These are phyloP conservation scores for Arabidopsis hybrid DNA, from an alignment of 441 rosid genomes.

Conservation along the genomic window DNA sequence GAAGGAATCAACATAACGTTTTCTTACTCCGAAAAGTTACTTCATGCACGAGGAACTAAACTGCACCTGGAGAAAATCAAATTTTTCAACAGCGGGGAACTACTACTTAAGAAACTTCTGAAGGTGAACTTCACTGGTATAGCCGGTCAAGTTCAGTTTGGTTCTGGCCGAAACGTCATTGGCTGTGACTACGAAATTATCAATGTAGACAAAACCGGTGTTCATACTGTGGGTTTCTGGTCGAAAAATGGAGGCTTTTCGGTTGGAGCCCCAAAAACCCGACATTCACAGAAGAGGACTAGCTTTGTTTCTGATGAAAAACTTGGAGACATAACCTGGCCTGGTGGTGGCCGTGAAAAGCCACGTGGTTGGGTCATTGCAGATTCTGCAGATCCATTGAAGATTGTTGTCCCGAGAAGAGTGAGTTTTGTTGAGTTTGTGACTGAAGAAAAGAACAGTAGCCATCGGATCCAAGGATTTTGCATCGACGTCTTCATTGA, in stretches of 20 bases:
- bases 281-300: conserved; percentile 37
- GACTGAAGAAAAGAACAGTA: conserved; percentile 54
- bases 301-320: conserved; percentile 50
- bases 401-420: conserved; percentile 80
- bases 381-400: conserved; percentile 61
- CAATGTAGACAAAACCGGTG: conserved; percentile 55
- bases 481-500: conserved; percentile 78
- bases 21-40: conserved; percentile 51
- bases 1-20: conserved; percentile 63
- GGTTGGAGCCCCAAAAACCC: conserved; percentile 54
- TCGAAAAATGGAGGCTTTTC: conserved; percentile 61
- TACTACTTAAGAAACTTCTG: conserved; percentile 58
- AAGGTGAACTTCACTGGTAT: conserved; percentile 78
- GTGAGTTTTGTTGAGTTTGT: conserved; percentile 80
- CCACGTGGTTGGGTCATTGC: conserved; percentile 96
- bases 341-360: conserved; percentile 67
- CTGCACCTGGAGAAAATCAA: conserved; percentile 61
- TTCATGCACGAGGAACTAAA: conserved; percentile 39
- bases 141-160: conserved; percentile 66
- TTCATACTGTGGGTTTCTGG: conserved; percentile 79
- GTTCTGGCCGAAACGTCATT: conserved; percentile 55
- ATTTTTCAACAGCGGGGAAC: conserved; percentile 63
- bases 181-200: conserved; percentile 75
- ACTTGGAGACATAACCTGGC: conserved; percentile 73
- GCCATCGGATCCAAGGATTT: conserved; percentile 65